Conservation (phyloP, 148 eudicot genomes). For the Camellia lanceoleosa region DNA sequence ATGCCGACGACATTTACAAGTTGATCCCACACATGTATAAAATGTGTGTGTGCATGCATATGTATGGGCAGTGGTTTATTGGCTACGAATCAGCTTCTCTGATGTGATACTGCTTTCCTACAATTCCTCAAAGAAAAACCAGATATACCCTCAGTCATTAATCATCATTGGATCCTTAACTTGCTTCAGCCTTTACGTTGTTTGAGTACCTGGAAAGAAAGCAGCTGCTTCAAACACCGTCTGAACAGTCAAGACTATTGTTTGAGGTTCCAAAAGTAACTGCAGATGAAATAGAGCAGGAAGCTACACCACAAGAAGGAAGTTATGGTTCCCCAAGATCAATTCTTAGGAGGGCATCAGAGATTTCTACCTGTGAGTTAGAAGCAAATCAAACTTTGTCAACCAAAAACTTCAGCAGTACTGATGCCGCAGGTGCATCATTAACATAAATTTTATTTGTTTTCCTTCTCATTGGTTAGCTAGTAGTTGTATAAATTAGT, state of each 20-base stretch:
- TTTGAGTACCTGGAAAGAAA: constrained; percentile 48
- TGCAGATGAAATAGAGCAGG: constrained; percentile 53
- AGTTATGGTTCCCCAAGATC: constrained; percentile 30
- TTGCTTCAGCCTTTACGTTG: constrained; percentile 32
- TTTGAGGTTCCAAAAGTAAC: constrained; percentile 50
- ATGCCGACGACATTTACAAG: not conserved
- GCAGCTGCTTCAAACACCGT: constrained; percentile 56
- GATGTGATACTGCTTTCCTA: not conserved
- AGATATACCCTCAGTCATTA: not conserved
- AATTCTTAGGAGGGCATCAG: constrained; percentile 31
- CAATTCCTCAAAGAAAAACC: not conserved
- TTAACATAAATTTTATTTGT: not conserved
- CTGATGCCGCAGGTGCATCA: constrained; percentile 36
- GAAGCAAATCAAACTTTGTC: constrained; percentile 25
- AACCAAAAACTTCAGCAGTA: constrained; percentile 17
- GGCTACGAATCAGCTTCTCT: not conserved
- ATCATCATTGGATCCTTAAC: constrained; percentile 22
- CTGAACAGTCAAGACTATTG: constrained; percentile 53
- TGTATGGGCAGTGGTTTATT: constrained; percentile 1
- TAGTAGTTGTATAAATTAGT: not conserved
- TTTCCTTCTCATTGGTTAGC: not conserved
- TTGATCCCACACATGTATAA: not conserved
- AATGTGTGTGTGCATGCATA: not conserved
- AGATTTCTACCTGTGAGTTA: constrained; percentile 20
- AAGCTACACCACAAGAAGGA: constrained; percentile 26